Evolutionary conservation across 1,139 yeast species (phyloP), one percentile per base, ranked within the genome.

Genomic region (Scheffersomyces parashehatae): DNA sequence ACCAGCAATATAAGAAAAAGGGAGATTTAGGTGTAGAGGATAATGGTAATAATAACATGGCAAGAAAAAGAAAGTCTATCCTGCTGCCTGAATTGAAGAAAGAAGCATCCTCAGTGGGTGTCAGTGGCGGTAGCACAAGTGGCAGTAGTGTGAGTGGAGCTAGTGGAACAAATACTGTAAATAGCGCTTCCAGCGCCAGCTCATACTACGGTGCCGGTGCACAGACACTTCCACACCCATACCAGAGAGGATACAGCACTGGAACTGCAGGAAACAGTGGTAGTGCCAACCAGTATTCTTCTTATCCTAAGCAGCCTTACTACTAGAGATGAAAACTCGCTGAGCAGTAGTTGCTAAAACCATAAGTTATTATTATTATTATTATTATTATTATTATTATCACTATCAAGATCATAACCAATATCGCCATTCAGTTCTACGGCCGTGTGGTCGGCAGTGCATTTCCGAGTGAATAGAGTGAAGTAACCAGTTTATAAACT

Each of bases 1-100:
- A 53, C 34, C 55, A 51, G 40, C 55, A 48, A 35, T 31, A 46
- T 38, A 51, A 51, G 41, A 51, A 51, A 36, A 51, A 50, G 34
- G 36, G 41, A 28, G 43, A 48, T 6, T 37, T 41, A 8, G 35
- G 35, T n/a, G 15, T 20, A 5, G 20, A 14, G n/a, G 35, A 20
- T 12, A 9, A 15, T 14, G 15, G 15, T 10, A 20, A 31, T 20
- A 20, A 31, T 14, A 31, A 31, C 13, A 14, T 31, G 20, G 24
- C 20, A 20, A 31, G 35, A 14, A 31, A 31, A n/a, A 31, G 35
- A 31, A 31, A 31, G 35, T 31, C 35, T 6, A 31, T 31, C 20
- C 35, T 31, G 35, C 35, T 31, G 35, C 35, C 35, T 31, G 35
- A 31, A 31, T 20, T 31, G 24, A 31, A 31, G 35, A 31, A 31